Percentiles rank a stretch among this genome's conserved stretches.
phyloP scores from a whole-genome alignment of 139 green algal genomes.

The Chlorokybus atmophyticus region DNA sequence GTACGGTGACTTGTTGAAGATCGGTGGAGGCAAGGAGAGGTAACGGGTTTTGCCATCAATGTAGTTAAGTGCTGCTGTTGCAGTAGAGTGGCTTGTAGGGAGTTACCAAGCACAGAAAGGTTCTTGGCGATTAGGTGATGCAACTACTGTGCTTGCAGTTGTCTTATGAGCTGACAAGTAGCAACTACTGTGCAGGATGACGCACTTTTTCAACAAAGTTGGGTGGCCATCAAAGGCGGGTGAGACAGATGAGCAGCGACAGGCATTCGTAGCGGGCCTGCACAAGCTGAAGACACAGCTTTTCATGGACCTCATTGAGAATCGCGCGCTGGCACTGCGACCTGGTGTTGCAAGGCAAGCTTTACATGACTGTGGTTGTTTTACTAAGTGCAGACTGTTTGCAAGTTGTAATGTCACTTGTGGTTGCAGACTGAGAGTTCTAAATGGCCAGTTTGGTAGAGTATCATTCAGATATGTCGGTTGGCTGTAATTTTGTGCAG shows the following conservation, averaged over 20 bases:
- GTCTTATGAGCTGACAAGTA: no score
- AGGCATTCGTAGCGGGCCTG: slow-evolving; percentile 65
- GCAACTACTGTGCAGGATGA: slow-evolving; percentile 71
- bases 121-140: no score
- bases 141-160: no score
- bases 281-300: slow-evolving; percentile 89
- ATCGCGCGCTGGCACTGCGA: slow-evolving; percentile 68
- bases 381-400: no score
- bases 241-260: slow-evolving; percentile 31
- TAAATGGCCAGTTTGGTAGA: no score
- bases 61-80: no score
- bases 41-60: no score
- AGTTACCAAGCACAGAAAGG: no score
- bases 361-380: no score
- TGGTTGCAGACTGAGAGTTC: no score
- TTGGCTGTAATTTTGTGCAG: neutral
- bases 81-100: no score
- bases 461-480: neutral
- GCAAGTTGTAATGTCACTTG: no score
- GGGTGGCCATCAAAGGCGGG: slow-evolving; percentile 16
- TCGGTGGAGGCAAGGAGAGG: slow-evolving; percentile 89
- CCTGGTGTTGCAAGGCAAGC: slow-evolving; percentile 69
- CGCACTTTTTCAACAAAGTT: slow-evolving; percentile 51
- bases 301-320: slow-evolving; percentile 87
- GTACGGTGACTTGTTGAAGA: slow-evolving; percentile 89